Evolutionary conservation across 371 early-diverging fungal species (phyloP).

Genomic region (Apophysomyces ossiformis): DNA sequence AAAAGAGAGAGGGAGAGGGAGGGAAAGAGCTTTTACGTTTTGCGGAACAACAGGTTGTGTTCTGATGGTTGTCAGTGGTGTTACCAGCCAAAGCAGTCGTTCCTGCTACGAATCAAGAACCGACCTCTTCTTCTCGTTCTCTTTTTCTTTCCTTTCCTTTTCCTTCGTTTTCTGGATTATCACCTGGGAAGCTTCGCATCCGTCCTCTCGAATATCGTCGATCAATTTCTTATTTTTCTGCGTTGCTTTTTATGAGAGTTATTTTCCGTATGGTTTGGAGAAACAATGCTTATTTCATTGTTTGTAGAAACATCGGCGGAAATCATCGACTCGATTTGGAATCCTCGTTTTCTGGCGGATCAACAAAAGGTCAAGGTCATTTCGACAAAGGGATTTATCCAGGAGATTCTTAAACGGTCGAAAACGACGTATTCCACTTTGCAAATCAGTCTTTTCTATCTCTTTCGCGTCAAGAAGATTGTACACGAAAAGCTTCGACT

Average conservation of each 20-base stretch:
- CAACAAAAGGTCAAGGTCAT: slow-evolving; percentile 48
- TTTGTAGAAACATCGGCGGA: slow-evolving; percentile 34
- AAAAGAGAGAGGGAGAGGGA: background rate
- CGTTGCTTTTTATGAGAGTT: background rate
- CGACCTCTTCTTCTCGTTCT: background rate
- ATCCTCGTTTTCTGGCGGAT: slow-evolving; percentile 32
- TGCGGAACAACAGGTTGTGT: slow-evolving; percentile 10
- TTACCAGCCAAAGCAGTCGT: background rate
- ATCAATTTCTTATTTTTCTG: background rate
- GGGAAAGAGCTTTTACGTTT: background rate
- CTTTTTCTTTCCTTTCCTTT: background rate
- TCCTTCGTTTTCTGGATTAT: too few relatives aligned
- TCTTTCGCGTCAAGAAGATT: slow-evolving; percentile 50
- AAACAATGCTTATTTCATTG: background rate
- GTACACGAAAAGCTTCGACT: slow-evolving; percentile 37
- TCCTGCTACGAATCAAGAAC: background rate
- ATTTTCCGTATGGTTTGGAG: too few relatives aligned
- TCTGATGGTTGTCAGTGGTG: background rate
- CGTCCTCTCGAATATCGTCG: background rate
- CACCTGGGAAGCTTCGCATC: background rate
- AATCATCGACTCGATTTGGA: slow-evolving; percentile 45
- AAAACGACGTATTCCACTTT: slow-evolving; percentile 76
- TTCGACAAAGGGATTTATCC: slow-evolving; percentile 58
- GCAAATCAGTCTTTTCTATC: slow-evolving; percentile 71
- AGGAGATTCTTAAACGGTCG: slow-evolving; percentile 74